Evolutionary conservation across 2,329 filamentous ascomycete genomes (phyloP).

Genomic region (Neofusicoccum parvum): DNA sequence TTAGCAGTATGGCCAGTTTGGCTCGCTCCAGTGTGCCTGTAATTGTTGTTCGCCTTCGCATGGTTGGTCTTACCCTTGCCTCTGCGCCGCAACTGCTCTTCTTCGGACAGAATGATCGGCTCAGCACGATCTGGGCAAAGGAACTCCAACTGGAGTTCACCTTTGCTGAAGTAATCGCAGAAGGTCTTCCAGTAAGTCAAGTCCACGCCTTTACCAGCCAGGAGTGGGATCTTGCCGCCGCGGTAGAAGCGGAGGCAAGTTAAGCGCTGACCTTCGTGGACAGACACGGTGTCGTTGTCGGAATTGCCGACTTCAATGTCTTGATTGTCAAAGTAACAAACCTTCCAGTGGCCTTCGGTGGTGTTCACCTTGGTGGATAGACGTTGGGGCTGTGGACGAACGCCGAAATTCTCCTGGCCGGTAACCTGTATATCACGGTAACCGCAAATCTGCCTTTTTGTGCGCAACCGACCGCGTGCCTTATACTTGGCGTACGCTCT

Average conservation of each 20-base stretch:
- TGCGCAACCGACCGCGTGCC: neutral
- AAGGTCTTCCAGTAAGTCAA: neutral
- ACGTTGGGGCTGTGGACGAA: neutral
- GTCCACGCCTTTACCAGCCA: neutral
- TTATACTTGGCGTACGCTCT: neutral
- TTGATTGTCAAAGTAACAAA: too few species aligned
- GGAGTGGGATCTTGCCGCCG: neutral
- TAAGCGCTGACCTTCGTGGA: neutral
- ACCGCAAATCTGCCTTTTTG: neutral
- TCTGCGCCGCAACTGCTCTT: neutral
- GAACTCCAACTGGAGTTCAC: neutral
- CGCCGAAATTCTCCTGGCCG: too few species aligned
- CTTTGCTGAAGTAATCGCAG: neutral
- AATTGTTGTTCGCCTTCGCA: too few species aligned
- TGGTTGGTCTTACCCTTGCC: too few species aligned
- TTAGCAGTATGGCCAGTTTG: neutral
- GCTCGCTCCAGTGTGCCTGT: too few species aligned
- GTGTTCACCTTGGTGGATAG: neutral
- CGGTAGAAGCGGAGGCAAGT: conserved; percentile 1
- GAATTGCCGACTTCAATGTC: neutral
- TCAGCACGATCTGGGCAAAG: neutral
- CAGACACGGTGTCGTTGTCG: neutral
- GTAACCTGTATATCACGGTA: neutral
- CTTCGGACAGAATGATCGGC: neutral
- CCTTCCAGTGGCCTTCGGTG: neutral